Base-by-base conservation (phyloP, 2,329 filamentous ascomycete species). In the Pseudopyricularia javanii region DNA sequence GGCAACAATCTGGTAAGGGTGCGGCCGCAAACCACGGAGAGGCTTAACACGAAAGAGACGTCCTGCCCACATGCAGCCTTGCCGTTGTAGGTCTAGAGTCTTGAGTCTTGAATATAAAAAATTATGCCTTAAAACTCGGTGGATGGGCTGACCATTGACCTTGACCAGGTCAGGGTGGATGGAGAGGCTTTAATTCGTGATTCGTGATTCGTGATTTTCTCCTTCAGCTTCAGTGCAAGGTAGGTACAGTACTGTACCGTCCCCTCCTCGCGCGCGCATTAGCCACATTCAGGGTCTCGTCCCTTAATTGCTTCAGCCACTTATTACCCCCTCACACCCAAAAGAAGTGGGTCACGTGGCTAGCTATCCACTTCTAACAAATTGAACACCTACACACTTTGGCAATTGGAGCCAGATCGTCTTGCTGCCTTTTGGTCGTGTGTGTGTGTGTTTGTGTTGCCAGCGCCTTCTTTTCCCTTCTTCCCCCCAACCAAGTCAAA, bases 391-490 rank as follows among this genome's bases (percentile, higher is more conserved):
- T 52, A 30, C 22, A 47, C 26, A 52, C 43, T 52, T 52, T 35
- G 28, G 30, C 22, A 12, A 22, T 52, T 52, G 37, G 35, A 52
- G 50, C 50, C 50, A 52, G 35, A 52, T 52, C 50, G 33, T 17
- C 37, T 40, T 26, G 32, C 55, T 56, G 37, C 37, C n/a, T n/a
- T 43, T 43, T n/a, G n/a, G 17, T 22, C 37, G 37, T 20, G n/a
- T 43, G n/a, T 20, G n/a, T 20, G n/a, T n/a, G n/a, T n/a, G n/a
- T n/a, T 43, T 20, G 37, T 43, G 37, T 22, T 17, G 37, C n/a
- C 17, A 20, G 53, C 54, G 45, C 54, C 47, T 55, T 51, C 53
- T 61, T 63, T 62, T 63, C 58, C 59, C 61, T 64, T 61, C 62
- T 58, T 62, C 8, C 17, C n/a, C 37, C 17, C 17, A 43, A 22